Conservation (phyloP, 371 early-diverging fungal species). For the Synchytrium microbalum region DNA sequence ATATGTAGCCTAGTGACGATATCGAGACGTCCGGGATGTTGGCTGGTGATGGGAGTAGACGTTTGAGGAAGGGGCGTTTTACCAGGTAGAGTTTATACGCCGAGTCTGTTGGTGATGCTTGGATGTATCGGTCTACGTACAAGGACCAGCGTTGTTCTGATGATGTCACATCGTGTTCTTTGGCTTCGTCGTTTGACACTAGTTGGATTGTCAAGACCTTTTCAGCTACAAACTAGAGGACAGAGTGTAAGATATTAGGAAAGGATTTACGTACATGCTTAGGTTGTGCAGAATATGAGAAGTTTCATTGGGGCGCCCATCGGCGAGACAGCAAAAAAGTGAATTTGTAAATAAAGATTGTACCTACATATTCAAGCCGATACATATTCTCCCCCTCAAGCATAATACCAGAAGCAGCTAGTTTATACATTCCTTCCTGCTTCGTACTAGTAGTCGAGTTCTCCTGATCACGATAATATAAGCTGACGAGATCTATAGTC, state of each 20-base stretch:
- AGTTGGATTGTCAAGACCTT: constrained; percentile 71
- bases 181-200: constrained; percentile 76
- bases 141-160: constrained; percentile 86
- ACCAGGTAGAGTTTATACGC: constrained; percentile 2
- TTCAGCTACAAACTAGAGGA: constrained; percentile 26
- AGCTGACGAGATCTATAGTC: constrained; percentile 48
- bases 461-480: constrained; percentile 53
- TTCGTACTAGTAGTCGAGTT: constrained; percentile 45
- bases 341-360: constrained; percentile 6
- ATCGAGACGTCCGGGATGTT: constrained; percentile 31
- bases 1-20: constrained; percentile 23
- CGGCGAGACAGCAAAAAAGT: no score
- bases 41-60: constrained; percentile 37
- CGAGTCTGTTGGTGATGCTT: constrained; percentile 25
- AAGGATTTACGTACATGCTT: constrained; percentile 2
- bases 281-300: no score
- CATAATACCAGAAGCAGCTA: constrained; percentile 69
- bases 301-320: no score
- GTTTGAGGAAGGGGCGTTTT: constrained; percentile 17
- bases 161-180: constrained; percentile 52
- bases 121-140: constrained; percentile 86
- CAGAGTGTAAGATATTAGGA: constrained; percentile 8
- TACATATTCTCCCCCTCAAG: constrained; percentile 76
- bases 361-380: constrained; percentile 73
- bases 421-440: constrained; percentile 71